Conservation (phyloP, 176 grass and related monocot genomes). For the Tillandsia fasciculata region DNA sequence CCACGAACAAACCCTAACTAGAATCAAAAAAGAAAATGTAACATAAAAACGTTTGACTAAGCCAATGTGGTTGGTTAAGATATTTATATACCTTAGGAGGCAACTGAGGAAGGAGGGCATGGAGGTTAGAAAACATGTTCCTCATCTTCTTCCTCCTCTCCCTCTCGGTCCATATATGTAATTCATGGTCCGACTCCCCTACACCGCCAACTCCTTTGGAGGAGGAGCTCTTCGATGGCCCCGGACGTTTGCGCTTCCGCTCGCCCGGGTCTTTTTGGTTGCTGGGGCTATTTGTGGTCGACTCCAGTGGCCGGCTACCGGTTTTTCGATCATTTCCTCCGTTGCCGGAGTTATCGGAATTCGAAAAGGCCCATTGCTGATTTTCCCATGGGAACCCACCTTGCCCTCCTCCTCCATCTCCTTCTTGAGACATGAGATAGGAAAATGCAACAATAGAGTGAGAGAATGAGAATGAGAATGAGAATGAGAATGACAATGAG, state of each 20-base stretch:
- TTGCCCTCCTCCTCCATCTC: neutral
- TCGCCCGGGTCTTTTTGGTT: neutral
- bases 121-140: constrained; percentile 31
- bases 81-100: constrained; percentile 20
- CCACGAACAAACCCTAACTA: neutral
- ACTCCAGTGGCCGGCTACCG: neutral
- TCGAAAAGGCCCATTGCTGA: neutral
- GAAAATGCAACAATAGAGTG: too few relatives aligned
- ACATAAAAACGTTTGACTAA: constrained; percentile 10
- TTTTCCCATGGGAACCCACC: neutral
- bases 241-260: neutral
- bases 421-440: neutral
- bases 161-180: constrained; percentile 30
- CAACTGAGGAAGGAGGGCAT: constrained; percentile 31
- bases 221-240: neutral
- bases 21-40: neutral
- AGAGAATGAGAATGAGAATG: neutral
- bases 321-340: neutral
- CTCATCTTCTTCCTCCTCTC: constrained; percentile 41
- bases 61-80: neutral
- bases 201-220: neutral
- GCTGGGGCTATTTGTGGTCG: neutral
- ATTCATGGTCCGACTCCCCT: neutral
- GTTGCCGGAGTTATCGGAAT: neutral
- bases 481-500: neutral